phyloP scores from a whole-genome alignment of 1,284 basidiomycete genomes.

The Cryptococcus sp. region DNA sequence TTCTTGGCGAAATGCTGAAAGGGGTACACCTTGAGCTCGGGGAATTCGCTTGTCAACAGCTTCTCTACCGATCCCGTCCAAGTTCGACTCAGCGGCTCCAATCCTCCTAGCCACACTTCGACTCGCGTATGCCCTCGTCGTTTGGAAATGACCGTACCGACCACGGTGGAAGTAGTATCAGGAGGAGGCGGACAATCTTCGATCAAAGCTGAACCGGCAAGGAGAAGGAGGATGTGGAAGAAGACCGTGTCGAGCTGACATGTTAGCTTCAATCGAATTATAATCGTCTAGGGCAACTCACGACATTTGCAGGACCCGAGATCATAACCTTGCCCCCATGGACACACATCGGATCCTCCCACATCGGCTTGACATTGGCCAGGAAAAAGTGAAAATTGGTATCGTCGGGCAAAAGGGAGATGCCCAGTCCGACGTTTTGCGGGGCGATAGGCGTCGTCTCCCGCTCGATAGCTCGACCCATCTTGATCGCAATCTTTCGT shows the following conservation, averaged over 20 bases:
- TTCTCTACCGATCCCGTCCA: constrained; percentile 19
- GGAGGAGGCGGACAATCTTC: constrained; percentile 10
- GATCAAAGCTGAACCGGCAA: constrained; percentile 19
- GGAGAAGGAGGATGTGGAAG: constrained; percentile 20
- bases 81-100: constrained; percentile 9
- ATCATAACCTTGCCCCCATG: constrained; percentile 34
- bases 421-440: constrained; percentile 21
- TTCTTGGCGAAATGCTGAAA: constrained; percentile 3
- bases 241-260: constrained; percentile 24
- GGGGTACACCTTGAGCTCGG: constrained; percentile 5
- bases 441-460: constrained; percentile 4
- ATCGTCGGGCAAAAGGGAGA: constrained; percentile 22
- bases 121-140: constrained; percentile 21
- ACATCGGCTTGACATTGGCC: constrained; percentile 32
- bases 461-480: constrained; percentile 17
- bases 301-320: constrained; percentile 11
- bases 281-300: constrained; percentile 7
- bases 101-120: constrained; percentile 36
- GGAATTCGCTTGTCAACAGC: constrained; percentile 1
- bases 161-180: constrained; percentile 6
- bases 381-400: constrained; percentile 37
- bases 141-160: constrained; percentile 28
- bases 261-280: neutral
- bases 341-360: constrained; percentile 31
- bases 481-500: constrained; percentile 14